Percentiles rank a stretch among this genome's conserved stretches.
Evolutionary conservation across 169 alveolate genomes (phyloP).

Genomic region (Eimeria necatrix): DNA sequence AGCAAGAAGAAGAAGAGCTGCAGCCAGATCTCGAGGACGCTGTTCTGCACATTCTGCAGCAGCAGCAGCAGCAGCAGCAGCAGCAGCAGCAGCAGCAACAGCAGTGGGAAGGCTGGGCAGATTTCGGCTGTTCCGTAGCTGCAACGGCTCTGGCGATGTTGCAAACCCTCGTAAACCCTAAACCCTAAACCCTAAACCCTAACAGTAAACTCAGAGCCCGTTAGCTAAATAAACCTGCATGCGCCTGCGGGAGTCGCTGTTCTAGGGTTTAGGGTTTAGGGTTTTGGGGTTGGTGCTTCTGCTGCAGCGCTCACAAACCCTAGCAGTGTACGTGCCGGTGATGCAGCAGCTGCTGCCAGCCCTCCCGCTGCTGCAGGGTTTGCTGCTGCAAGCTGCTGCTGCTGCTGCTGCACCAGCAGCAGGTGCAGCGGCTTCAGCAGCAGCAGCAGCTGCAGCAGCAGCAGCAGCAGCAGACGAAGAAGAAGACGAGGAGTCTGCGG

Average conservation of each 20-base stretch:
- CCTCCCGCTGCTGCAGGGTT: constrained; percentile 33
- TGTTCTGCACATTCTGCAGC: constrained; percentile 12
- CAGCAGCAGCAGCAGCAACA: constrained; percentile 43
- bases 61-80: constrained; percentile 50
- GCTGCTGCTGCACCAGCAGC: background rate
- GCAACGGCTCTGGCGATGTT: constrained; percentile 5
- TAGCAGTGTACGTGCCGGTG: constrained; percentile 49
- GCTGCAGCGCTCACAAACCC: constrained; percentile 44
- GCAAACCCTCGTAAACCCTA: constrained; percentile 43
- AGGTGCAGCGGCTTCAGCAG: constrained; percentile 14
- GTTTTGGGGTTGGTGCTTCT: background rate
- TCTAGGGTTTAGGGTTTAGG: background rate
- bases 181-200: constrained; percentile 1
- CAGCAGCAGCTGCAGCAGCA: background rate
- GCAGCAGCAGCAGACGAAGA: constrained; percentile 23
- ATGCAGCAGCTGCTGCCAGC: constrained; percentile 68
- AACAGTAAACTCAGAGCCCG: background rate
- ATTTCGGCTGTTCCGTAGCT: constrained; percentile 9
- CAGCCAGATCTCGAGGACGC: constrained; percentile 29
- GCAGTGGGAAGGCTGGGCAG: background rate
- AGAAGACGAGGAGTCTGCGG: constrained; percentile 7
- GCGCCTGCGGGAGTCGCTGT: too few species aligned
- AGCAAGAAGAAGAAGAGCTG: constrained; percentile 27
- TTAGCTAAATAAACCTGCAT: background rate
- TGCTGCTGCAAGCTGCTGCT: constrained; percentile 31